A percentile compares a stretch with the other conserved stretches of the same genome.
These are phyloP conservation scores for Phallus indusiatus DNA, from an alignment of 768 basidiomycete species.

Conservation along the genomic window DNA sequence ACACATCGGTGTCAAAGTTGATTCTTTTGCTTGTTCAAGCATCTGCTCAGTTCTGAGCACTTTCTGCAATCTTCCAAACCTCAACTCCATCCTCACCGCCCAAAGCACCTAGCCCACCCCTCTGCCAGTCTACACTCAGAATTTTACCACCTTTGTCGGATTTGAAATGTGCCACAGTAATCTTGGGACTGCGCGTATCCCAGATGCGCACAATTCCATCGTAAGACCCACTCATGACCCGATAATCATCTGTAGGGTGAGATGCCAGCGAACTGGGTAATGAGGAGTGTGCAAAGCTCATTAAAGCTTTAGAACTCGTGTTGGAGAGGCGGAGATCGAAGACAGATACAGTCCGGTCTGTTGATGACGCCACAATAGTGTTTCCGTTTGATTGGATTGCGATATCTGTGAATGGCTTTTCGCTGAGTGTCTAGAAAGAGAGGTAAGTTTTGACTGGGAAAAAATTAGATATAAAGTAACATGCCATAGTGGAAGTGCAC, in stretches of 20 bases:
- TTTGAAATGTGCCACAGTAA: constrained; percentile 50
- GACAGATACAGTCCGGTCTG: constrained; percentile 63
- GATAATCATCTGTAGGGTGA: constrained; percentile 15
- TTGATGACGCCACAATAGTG: constrained; percentile 52
- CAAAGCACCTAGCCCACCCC: constrained; percentile 41
- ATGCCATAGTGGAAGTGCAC: constrained; percentile 59
- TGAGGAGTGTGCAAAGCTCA: constrained; percentile 48
- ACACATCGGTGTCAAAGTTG: no score
- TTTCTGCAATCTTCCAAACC: constrained; percentile 48
- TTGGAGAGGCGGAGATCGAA: constrained; percentile 52
- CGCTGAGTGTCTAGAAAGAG: constrained; percentile 44
- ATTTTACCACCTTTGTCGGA: constrained; percentile 53
- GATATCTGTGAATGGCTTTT: constrained; percentile 68
- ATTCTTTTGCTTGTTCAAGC: no score
- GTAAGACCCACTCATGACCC: constrained; percentile 54
- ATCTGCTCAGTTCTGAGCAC: neutral
- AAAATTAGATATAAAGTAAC: constrained; percentile 18
- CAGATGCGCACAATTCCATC: constrained; percentile 71
- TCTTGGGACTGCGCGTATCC: constrained; percentile 65
- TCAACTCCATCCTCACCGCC: constrained; percentile 60
- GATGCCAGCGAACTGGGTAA: constrained; percentile 56
- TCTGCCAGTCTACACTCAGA: constrained; percentile 47
- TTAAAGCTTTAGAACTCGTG: constrained; percentile 25
- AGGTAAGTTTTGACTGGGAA: neutral
- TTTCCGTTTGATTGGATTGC: constrained; percentile 34